Conservation (phyloP, 345 rosid species). For the Dipteronia dyeriana region DNA sequence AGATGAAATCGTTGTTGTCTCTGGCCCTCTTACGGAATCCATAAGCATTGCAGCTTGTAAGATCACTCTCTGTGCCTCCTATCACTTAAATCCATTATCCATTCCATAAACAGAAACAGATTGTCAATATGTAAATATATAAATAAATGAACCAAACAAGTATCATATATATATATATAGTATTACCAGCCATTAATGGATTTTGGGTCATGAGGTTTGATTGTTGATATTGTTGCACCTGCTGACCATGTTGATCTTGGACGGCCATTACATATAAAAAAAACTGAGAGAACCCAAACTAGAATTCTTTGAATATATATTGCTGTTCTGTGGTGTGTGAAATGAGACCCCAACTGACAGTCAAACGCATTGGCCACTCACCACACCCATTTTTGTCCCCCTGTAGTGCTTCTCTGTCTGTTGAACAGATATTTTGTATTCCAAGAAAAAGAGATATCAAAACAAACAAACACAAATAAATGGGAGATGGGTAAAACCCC, state of each 20-base stretch:
- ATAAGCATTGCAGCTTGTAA: slow-evolving; percentile 6
- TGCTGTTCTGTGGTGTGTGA: not conserved
- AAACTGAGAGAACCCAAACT: not conserved
- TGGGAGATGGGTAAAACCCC: not conserved
- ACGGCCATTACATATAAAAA: not conserved
- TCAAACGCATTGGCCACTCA: not conserved
- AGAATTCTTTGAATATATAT: not conserved
- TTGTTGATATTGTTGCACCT: not conserved
- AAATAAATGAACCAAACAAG: no score
- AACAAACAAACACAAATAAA: not conserved
- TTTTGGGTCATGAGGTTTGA: not conserved
- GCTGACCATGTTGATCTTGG: slow-evolving; percentile 4
- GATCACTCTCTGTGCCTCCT: slow-evolving; percentile 13
- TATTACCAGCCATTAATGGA: not conserved
- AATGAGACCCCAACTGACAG: not conserved
- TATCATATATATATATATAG: no score
- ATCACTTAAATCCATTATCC: not conserved
- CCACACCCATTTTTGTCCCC: not conserved
- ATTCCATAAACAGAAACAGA: not conserved
- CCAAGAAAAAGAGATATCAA: not conserved
- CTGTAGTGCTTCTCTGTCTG: not conserved
- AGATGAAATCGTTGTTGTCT: not conserved
- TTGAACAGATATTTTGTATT: not conserved
- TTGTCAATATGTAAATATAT: no score
- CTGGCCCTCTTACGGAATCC: not conserved